phyloP scores from a whole-genome alignment of 192 early-diverging fungal genomes.

The Chytriomyces sp. region DNA sequence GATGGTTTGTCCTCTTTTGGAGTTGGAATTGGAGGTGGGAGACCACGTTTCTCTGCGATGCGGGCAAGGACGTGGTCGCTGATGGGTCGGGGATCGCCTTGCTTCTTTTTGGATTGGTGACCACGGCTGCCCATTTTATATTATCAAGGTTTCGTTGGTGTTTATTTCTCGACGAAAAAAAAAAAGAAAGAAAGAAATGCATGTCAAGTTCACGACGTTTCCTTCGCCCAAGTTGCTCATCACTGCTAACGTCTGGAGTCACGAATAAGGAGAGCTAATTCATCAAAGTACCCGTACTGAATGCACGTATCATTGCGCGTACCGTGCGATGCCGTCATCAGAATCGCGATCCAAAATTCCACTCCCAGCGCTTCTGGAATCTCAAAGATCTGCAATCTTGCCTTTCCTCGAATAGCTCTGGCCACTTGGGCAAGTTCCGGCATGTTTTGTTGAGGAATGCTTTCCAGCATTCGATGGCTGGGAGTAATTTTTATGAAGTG shows the following conservation, averaged over 20 bases:
- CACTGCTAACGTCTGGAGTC: not conserved
- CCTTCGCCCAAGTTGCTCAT: not conserved
- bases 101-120: conserved; percentile 54
- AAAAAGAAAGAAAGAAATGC: conserved; percentile 21
- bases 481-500: too few relatives aligned
- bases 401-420: conserved; percentile 35
- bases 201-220: not conserved
- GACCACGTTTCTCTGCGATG: conserved; percentile 38
- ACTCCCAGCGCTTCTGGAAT: conserved; percentile 15
- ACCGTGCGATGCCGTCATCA: conserved; percentile 63
- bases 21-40: conserved; percentile 15
- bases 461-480: too few relatives aligned
- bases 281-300: conserved; percentile 85
- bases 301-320: conserved; percentile 91
- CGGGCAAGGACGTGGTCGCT: conserved; percentile 40
- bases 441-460: conserved; percentile 92
- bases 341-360: conserved; percentile 42
- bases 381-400: not conserved
- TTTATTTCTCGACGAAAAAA: not conserved
- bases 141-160: not conserved
- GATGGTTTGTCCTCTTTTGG: conserved; percentile 17
- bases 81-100: conserved; percentile 48
- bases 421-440: conserved; percentile 69
- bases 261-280: conserved; percentile 61
- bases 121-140: conserved; percentile 51